phyloP scores from a whole-genome alignment of 2,329 filamentous ascomycete species.

The Sarocladium strictum region DNA sequence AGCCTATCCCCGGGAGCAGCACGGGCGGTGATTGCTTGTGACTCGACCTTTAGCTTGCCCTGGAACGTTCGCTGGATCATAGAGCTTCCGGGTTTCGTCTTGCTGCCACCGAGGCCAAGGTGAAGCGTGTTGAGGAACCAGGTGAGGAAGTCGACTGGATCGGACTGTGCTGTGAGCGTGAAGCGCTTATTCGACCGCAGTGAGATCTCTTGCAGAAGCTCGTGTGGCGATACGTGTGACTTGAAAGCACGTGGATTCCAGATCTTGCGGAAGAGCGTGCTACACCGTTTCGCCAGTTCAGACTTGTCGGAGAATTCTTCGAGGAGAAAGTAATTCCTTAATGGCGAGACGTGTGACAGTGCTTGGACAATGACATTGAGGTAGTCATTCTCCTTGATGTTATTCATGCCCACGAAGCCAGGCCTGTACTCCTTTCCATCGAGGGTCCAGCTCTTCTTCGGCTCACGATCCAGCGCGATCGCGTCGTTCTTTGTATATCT shows the following conservation, averaged over 20 bases:
- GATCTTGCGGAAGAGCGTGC: constrained; percentile 88
- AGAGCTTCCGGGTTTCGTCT: constrained; percentile 75
- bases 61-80: constrained; percentile 93
- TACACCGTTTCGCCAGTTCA: constrained; percentile 82
- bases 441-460: constrained; percentile 64
- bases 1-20: constrained; percentile 82
- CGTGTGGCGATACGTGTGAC: constrained; percentile 92
- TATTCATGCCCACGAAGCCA: constrained; percentile 98
- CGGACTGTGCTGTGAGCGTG: constrained; percentile 82
- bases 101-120: constrained; percentile 82
- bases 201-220: constrained; percentile 91
- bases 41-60: constrained; percentile 85
- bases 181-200: constrained; percentile 88
- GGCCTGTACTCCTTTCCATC: constrained; percentile 81
- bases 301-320: constrained; percentile 67
- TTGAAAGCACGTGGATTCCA: constrained; percentile 98
- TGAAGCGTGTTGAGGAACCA: constrained; percentile 98
- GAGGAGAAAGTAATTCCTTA: constrained; percentile 88
- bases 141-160: constrained; percentile 91
- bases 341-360: constrained; percentile 78
- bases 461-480: constrained; percentile 64
- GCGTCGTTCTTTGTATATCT: constrained; percentile 78
- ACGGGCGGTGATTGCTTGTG: constrained; percentile 86
- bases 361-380: constrained; percentile 92
- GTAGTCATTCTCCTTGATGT: constrained; percentile 99